These are phyloP conservation scores for Oryza rufipogon DNA, from an alignment of 176 grass and related monocot species.

Conservation along the genomic window DNA sequence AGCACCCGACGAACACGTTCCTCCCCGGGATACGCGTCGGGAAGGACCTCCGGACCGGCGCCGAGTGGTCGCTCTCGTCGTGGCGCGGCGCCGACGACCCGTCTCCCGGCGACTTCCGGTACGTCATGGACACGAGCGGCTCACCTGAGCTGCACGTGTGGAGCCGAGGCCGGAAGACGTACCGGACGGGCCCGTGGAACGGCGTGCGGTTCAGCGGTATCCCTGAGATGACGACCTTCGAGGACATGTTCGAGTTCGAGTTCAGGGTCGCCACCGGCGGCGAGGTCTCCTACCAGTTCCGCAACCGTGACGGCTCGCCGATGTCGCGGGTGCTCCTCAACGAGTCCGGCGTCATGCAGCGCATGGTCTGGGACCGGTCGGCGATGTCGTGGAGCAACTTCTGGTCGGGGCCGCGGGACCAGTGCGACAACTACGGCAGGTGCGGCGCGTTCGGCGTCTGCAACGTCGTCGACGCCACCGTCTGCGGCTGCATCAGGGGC, in stretches of 20 bases:
- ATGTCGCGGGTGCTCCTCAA: slow-evolving; percentile 47
- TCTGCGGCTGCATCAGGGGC: neutral
- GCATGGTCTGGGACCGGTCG: slow-evolving; percentile 47
- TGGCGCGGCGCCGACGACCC: slow-evolving; percentile 57
- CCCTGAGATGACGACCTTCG: slow-evolving; percentile 50
- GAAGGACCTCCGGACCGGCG: slow-evolving; percentile 22
- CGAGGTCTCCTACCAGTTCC: slow-evolving; percentile 50
- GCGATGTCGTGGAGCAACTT: slow-evolving; percentile 35
- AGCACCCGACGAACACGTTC: slow-evolving; percentile 59
- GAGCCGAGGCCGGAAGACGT: neutral
- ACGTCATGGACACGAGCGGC: slow-evolving; percentile 53
- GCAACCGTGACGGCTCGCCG: slow-evolving; percentile 9
- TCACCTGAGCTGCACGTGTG: slow-evolving; percentile 48
- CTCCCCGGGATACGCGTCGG: slow-evolving; percentile 44
- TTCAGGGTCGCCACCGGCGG: slow-evolving; percentile 30
- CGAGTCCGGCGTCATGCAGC: slow-evolving; percentile 48
- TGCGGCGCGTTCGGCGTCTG: slow-evolving; percentile 67
- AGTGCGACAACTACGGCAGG: slow-evolving; percentile 45
- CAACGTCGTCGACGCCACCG: slow-evolving; percentile 7
- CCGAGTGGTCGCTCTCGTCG: slow-evolving; percentile 47
- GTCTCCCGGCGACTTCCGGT: slow-evolving; percentile 36
- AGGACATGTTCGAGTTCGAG: slow-evolving; percentile 37
- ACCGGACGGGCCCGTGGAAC: too few relatives aligned
- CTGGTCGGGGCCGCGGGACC: slow-evolving; percentile 45
- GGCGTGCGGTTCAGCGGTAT: too few relatives aligned